Conservation (phyloP, 495 filamentous ascomycete species). For the Daldinia grandis region DNA sequence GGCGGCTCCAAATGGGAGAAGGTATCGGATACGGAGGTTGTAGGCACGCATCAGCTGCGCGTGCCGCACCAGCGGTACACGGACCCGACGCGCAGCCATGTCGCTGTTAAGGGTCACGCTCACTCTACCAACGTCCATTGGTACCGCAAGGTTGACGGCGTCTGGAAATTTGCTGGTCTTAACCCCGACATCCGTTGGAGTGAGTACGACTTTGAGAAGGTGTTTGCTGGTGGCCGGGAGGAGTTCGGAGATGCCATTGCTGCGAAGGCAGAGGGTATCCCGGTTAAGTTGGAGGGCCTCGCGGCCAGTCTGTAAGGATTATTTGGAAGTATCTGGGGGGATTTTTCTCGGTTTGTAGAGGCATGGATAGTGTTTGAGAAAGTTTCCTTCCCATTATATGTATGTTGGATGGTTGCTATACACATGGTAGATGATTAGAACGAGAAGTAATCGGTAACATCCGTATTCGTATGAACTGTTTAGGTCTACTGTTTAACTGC, state of each 20-base stretch:
- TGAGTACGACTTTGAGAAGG: conserved; percentile 72
- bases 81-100: conserved; percentile 57
- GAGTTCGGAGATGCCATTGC: conserved; percentile 46
- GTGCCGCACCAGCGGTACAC: conserved; percentile 75
- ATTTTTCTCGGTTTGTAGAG: not conserved
- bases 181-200: conserved; percentile 74
- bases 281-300: conserved; percentile 17
- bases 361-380: not conserved
- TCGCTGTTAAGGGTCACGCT: conserved; percentile 70
- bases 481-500: no score
- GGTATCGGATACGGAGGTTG: conserved; percentile 70
- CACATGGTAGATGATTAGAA: not conserved
- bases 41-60: conserved; percentile 79
- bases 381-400: not conserved
- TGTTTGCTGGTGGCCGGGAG: conserved; percentile 57
- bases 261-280: conserved; percentile 37
- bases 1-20: conserved; percentile 77
- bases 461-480: not conserved
- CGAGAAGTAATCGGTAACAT: not conserved
- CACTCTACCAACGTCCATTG: conserved; percentile 77
- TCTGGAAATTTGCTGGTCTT: conserved; percentile 85
- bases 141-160: conserved; percentile 76
- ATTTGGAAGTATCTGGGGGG: not conserved
- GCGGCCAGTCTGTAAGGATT: conserved; percentile 14
- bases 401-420: not conserved